Evolutionary conservation across 768 basidiomycete genomes (phyloP).

Genomic region (Filobasidium wieringae): DNA sequence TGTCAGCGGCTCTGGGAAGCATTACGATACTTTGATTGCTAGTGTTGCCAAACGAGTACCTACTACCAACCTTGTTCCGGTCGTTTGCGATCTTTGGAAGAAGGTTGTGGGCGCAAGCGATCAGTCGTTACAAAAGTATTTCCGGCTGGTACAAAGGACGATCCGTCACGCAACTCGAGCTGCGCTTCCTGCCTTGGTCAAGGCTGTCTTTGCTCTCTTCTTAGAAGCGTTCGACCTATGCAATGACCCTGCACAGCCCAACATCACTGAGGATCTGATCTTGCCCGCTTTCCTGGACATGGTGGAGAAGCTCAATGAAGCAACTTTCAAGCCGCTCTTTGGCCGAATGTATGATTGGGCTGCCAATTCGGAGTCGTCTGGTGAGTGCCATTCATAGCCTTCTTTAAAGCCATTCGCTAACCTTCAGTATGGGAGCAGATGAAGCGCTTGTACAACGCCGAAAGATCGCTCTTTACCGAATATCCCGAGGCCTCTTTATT

Average conservation of each 20-base stretch:
- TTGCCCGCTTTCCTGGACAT: constrained; percentile 74
- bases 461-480: constrained; percentile 60
- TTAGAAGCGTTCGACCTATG: constrained; percentile 60
- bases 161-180: constrained; percentile 55
- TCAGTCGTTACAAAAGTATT: constrained; percentile 46
- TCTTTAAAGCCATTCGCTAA: too few species aligned
- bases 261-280: constrained; percentile 29
- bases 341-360: constrained; percentile 91
- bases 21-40: constrained; percentile 48
- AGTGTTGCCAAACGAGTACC: constrained; percentile 59
- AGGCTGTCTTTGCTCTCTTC: constrained; percentile 63
- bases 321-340: constrained; percentile 80
- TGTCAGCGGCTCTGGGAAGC: constrained; percentile 13
- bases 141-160: constrained; percentile 55
- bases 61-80: constrained; percentile 54
- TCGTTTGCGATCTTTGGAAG: constrained; percentile 44
- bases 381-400: too few species aligned
- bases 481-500: constrained; percentile 62
- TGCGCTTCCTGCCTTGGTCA: constrained; percentile 55
- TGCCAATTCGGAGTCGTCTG: constrained; percentile 1
- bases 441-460: constrained; percentile 29
- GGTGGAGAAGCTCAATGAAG: constrained; percentile 84
- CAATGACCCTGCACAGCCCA: constrained; percentile 15
- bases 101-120: constrained; percentile 24
- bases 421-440: background rate